A percentile compares a stretch with the other conserved stretches of the same genome.
phyloP scores from a whole-genome alignment of 2,329 filamentous ascomycete genomes.

The Aspergillaceae sp. region DNA sequence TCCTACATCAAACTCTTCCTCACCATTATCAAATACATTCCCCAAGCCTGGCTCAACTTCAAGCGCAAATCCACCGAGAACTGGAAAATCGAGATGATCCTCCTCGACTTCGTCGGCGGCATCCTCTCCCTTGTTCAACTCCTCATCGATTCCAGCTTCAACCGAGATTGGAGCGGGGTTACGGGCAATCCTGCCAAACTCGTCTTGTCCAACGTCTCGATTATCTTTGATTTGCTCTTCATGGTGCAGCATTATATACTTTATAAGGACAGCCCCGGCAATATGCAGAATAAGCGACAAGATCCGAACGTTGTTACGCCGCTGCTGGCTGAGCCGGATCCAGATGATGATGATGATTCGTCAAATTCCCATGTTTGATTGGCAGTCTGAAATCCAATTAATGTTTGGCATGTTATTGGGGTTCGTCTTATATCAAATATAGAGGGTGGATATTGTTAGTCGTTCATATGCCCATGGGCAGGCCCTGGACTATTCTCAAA shows the following conservation, averaged over 20 bases:
- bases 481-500: too few species aligned
- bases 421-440: too few species aligned
- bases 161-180: slow-evolving; percentile 81
- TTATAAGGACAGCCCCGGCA: slow-evolving; percentile 43
- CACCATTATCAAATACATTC: slow-evolving; percentile 86
- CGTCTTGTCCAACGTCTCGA: slow-evolving; percentile 71
- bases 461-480: too few species aligned
- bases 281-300: slow-evolving; percentile 11
- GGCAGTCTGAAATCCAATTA: too few species aligned
- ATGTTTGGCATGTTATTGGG: too few species aligned
- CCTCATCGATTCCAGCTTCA: slow-evolving; percentile 72
- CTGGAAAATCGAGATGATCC: slow-evolving; percentile 77
- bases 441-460: too few species aligned
- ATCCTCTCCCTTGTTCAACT: slow-evolving; percentile 74
- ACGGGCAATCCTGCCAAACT: slow-evolving; percentile 91
- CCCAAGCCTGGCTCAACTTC: slow-evolving; percentile 76
- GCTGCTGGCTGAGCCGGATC: slow-evolving; percentile 16
- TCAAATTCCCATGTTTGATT: slow-evolving; percentile 4
- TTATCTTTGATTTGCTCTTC: slow-evolving; percentile 80
- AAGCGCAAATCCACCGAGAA: slow-evolving; percentile 75
- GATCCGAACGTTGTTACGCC: slow-evolving; percentile 19
- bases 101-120: slow-evolving; percentile 76
- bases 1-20: slow-evolving; percentile 85
- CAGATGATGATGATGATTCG: neutral
- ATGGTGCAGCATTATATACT: slow-evolving; percentile 81